Evolutionary conservation across 352 stramenopile genomes (phyloP), one percentile per base, ranked within the genome.

Genomic region (Pythium myriotylum): DNA sequence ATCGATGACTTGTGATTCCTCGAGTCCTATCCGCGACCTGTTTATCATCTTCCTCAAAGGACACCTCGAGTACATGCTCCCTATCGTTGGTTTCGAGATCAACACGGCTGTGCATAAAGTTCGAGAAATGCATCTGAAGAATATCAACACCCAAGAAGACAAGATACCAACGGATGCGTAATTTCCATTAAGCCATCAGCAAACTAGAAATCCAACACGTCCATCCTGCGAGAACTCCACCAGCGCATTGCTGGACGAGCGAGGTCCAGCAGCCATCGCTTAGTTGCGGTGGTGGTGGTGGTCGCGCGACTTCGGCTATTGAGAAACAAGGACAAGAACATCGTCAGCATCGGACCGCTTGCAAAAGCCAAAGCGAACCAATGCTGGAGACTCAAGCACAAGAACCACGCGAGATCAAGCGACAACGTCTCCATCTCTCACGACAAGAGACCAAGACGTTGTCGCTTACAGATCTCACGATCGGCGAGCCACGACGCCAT

Each of bases 261-360:
- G 51, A 24, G 2, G n/a, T 48, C 35, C 20, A 13, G n/a, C 35
- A 24, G 14, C 43, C 45, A 62, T 40, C 45, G 56, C 64, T 79
- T 88, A 92, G 83, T 88, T 89, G 71, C 83, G 83, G 71, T 92
- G 83, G 83, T 92, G 77, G 75, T 85, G 72, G 72, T 83, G 63
- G 56, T 90, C 83, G 64, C 83, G 83, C 26, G 75, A 62, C 81
- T 91, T 91, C 59, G 72, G 69, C 81, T 91, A 29, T 39, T 20
- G 24, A 64, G 17, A 80, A 24, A 39, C 32, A 59, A 60, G 13
- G 13, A 54, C 61, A 63, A 68, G 33, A 27, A 57, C n/a, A 61
- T 46, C 64, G 79, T 81, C 39, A 88, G 76, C 81, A 56, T 82
- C 63, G 42, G 40, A 35, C n/a, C n/a, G n/a, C n/a, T 17, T 22